These are phyloP conservation scores for Aspergillus chevalieri DNA, from an alignment of 2,329 filamentous ascomycete genomes.

Conservation along the genomic window DNA sequence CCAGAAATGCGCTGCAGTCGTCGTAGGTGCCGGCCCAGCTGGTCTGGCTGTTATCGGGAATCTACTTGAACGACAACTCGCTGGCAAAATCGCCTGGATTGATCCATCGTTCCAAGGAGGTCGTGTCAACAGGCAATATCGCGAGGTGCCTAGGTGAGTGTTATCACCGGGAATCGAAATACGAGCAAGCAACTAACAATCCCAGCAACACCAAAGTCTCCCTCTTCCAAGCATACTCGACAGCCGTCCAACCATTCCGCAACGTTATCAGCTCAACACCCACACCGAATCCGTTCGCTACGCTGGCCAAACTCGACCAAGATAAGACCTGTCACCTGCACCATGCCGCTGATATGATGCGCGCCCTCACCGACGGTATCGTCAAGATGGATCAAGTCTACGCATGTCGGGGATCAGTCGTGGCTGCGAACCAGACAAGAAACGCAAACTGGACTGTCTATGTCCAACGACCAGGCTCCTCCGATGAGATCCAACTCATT, in stretches of 20 bases:
- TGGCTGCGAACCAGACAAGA: slow-evolving; percentile 26
- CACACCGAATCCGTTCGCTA: slow-evolving; percentile 50
- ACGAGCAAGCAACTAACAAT: neutral
- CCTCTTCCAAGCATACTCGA: slow-evolving; percentile 54
- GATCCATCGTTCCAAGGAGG: slow-evolving; percentile 53
- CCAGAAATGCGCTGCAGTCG: slow-evolving; percentile 47
- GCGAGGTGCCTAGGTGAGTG: slow-evolving; percentile 52
- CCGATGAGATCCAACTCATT: slow-evolving; percentile 26
- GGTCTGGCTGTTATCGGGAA: slow-evolving; percentile 59
- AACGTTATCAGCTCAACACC: slow-evolving; percentile 44
- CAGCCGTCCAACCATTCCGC: slow-evolving; percentile 48
- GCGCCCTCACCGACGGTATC: slow-evolving; percentile 40
- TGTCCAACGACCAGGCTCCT: slow-evolving; percentile 22
- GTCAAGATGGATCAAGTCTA: slow-evolving; percentile 32
- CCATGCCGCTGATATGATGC: slow-evolving; percentile 52
- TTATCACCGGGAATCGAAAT: neutral
- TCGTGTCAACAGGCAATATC: slow-evolving; percentile 49
- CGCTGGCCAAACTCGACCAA: slow-evolving; percentile 49
- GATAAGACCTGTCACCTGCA: slow-evolving; percentile 53
- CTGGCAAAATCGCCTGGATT: slow-evolving; percentile 52
- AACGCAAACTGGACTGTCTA: slow-evolving; percentile 28
- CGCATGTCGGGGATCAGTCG: slow-evolving; percentile 28
- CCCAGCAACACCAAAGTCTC: slow-evolving; percentile 56
- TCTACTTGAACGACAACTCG: slow-evolving; percentile 49
- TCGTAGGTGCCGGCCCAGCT: slow-evolving; percentile 54